phyloP scores from a whole-genome alignment of 2,329 filamentous ascomycete genomes.

The Lizonia empirigonia region DNA sequence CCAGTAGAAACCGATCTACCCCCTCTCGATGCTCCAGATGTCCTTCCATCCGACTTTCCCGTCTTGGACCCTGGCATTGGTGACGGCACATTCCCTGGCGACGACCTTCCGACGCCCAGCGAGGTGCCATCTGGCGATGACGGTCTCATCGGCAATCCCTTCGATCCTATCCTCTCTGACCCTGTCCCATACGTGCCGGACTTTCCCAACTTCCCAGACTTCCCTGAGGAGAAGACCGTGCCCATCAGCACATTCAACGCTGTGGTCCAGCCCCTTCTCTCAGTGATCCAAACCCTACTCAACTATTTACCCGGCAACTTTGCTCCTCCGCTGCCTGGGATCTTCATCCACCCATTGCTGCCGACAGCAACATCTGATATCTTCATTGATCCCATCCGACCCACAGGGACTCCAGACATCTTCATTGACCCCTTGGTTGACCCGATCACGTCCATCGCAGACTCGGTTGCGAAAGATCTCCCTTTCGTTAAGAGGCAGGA shows the following conservation, averaged over 20 bases:
- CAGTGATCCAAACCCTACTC: slow-evolving; percentile 10
- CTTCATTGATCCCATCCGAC: slow-evolving; percentile 1
- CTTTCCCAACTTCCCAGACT: not conserved
- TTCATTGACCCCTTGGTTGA: not conserved
- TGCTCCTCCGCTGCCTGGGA: not conserved
- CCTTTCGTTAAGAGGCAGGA: slow-evolving; percentile 5
- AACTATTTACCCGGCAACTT: slow-evolving; percentile 2
- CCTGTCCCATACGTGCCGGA: not conserved
- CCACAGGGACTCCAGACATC: not conserved
- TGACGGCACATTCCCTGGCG: not conserved
- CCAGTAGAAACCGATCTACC: slow-evolving; percentile 8
- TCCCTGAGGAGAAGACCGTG: slow-evolving; percentile 6
- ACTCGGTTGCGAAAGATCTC: not conserved
- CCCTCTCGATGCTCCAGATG: not conserved
- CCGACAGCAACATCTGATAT: slow-evolving; percentile 1
- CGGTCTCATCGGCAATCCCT: not conserved
- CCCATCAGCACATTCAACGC: slow-evolving; percentile 11
- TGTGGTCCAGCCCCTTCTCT: slow-evolving; percentile 3
- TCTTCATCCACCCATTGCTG: slow-evolving; percentile 6
- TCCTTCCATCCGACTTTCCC: not conserved
- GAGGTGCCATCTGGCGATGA: not conserved
- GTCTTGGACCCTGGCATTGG: not conserved
- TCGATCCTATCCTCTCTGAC: not conserved
- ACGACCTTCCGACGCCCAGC: slow-evolving; percentile 5
- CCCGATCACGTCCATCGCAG: not conserved